phyloP scores from a whole-genome alignment of 768 basidiomycete species.

The Hericium rajendrae region DNA sequence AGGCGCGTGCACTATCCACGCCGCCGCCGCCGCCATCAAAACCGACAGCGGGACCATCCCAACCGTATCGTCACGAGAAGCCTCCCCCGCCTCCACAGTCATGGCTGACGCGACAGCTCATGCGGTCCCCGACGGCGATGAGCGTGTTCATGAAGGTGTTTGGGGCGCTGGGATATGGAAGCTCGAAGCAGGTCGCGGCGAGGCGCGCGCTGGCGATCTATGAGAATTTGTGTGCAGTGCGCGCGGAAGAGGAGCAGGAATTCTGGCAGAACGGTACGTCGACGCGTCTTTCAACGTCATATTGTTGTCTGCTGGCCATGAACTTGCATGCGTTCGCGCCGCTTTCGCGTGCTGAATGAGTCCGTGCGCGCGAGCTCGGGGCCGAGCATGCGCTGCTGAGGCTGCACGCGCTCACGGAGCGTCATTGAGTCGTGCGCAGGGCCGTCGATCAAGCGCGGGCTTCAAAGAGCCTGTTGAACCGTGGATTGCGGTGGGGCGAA shows the following conservation, averaged over 20 bases:
- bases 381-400: too few relatives aligned
- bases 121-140: slow-evolving; percentile 9
- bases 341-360: background rate
- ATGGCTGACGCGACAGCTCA: slow-evolving; percentile 14
- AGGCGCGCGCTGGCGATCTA: slow-evolving; percentile 12
- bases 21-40: background rate
- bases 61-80: slow-evolving; percentile 11
- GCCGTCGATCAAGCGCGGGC: too few relatives aligned
- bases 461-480: too few relatives aligned
- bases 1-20: background rate
- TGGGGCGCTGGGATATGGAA: slow-evolving; percentile 12
- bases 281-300: background rate
- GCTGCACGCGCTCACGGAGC: too few relatives aligned
- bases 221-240: slow-evolving; percentile 7
- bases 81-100: slow-evolving; percentile 6
- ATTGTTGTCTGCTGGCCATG: too few relatives aligned
- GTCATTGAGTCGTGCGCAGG: too few relatives aligned
- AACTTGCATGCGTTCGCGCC: background rate
- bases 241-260: slow-evolving; percentile 11
- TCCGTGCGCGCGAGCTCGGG: too few relatives aligned
- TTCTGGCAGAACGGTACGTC: slow-evolving; percentile 11
- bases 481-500: too few relatives aligned
- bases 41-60: slow-evolving; percentile 6
- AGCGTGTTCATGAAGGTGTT: slow-evolving; percentile 9
- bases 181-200: slow-evolving; percentile 7